Base-by-base conservation (phyloP, 169 alveolate genomes). In the Cyclospora cayetanensis region DNA sequence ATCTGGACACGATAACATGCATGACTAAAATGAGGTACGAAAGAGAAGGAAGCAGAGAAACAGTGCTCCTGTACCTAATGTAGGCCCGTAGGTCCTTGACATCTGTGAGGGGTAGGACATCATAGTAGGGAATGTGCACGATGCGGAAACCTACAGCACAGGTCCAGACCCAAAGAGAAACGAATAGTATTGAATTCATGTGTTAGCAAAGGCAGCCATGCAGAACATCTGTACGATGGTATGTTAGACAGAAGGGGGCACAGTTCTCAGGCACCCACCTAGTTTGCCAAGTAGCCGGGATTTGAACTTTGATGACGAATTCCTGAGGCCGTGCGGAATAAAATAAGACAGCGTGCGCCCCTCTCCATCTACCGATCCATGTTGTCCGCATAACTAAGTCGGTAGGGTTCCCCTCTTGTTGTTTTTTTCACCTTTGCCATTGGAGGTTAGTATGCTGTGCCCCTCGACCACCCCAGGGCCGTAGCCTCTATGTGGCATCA, bases 121-220 rank as follows among this genome's bases (percentile, higher is more conserved):
- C 89, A 41, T 72, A 89, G 89, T 89, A 89, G 41, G 93, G 93
- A 34, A 89, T 60, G 50, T 89, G 93, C 22, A 53, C 93, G 4
- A 89, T 66, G 9, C 82, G 79, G 50, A 53, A 89, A 41, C 93
- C 93, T 88, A 50, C 52, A 72, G 66, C 76, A 27, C n/a, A n/a
- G n/a, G n/a, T n/a, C n/a, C n/a, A n/a, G n/a, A n/a, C 0, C 34
- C 39, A 9, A 39, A 25, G 20, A 15, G 5, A 53, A 4, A 31
- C 0, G 68, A n/a, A 11, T n/a, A 53, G 68, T 25, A 15, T 18
- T 25, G 25, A 53, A 7, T 0, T 22, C 20, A 25, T 53, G 22
- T 7, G 0, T 31, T 11, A 4, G 20, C 63, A 50, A 20, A 50
- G 63, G 63, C 63, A 50, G 20, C 12, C n/a, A n/a, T 15, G 63